Conservation (phyloP, 371 early-diverging fungal species). For the Mucor mucedo region DNA sequence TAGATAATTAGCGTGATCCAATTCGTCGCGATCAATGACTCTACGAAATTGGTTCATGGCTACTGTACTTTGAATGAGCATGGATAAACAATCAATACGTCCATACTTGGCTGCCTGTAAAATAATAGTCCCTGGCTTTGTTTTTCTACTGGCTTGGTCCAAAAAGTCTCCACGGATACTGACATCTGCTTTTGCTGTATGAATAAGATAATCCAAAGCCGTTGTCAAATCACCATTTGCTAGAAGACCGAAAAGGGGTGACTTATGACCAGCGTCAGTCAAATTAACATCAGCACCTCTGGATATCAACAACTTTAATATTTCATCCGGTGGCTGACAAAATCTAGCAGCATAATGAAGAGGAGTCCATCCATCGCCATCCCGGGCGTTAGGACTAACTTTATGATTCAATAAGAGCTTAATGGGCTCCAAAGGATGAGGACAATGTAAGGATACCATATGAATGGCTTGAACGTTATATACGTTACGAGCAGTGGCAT, state of each 20-base stretch:
- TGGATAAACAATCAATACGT: conserved; percentile 19
- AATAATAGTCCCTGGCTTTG: conserved; percentile 20
- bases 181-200: conserved; percentile 22
- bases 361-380: conserved; percentile 80
- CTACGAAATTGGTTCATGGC: conserved; percentile 12
- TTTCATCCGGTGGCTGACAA: conserved; percentile 39
- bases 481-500: conserved; percentile 47
- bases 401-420: conserved; percentile 32
- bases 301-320: conserved; percentile 30
- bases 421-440: conserved; percentile 41
- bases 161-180: conserved; percentile 25
- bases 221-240: conserved; percentile 30
- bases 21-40: conserved; percentile 5
- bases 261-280: conserved; percentile 33
- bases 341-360: conserved; percentile 73
- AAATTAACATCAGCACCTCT: conserved; percentile 60
- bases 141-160: conserved; percentile 11
- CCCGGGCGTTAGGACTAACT: conserved; percentile 61
- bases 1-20: conserved; percentile 5
- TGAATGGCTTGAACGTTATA: conserved; percentile 47
- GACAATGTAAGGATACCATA: conserved; percentile 40
- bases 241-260: conserved; percentile 44
- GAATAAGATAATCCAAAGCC: conserved; percentile 27
- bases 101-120: conserved; percentile 33
- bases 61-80: conserved; percentile 14